A percentile compares a stretch with the other conserved stretches of the same genome.
Evolutionary conservation across 768 basidiomycete genomes (phyloP).

Genomic region (Tulasnella sp.): DNA sequence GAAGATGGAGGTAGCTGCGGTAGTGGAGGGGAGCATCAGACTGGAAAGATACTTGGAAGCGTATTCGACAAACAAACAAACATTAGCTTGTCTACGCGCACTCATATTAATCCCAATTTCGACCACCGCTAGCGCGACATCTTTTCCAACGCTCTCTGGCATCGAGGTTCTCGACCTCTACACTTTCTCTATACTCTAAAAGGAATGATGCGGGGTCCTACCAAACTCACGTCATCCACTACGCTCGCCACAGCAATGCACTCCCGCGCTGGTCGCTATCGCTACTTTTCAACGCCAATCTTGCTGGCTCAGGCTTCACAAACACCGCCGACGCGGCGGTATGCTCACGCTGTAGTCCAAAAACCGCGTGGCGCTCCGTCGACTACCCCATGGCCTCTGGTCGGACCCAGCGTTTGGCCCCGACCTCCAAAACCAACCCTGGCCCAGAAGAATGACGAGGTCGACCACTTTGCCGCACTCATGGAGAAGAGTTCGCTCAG

Average conservation of each 20-base stretch:
- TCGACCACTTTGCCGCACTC: neutral
- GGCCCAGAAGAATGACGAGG: neutral
- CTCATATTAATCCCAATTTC: neutral
- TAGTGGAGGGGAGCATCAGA: no score
- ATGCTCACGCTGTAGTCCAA: neutral
- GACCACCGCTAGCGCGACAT: neutral
- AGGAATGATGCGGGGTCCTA: neutral
- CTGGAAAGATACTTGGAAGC: no score
- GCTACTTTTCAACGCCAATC: neutral
- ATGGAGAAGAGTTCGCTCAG: neutral
- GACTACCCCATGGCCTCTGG: neutral
- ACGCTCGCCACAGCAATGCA: neutral
- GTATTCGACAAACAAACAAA: neutral
- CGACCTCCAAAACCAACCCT: neutral
- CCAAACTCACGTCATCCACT: neutral
- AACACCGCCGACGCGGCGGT: neutral
- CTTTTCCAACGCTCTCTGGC: neutral
- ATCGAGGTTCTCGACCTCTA: neutral
- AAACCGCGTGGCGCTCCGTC: neutral
- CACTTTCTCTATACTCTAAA: neutral
- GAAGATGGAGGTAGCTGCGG: no score
- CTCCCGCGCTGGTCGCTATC: neutral
- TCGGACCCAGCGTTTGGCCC: neutral
- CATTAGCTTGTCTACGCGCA: neutral
- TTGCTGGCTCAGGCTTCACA: neutral